These are phyloP conservation scores for Metschnikowia baotianmanensis DNA, from an alignment of 805 yeast genomes.

Conservation along the genomic window DNA sequence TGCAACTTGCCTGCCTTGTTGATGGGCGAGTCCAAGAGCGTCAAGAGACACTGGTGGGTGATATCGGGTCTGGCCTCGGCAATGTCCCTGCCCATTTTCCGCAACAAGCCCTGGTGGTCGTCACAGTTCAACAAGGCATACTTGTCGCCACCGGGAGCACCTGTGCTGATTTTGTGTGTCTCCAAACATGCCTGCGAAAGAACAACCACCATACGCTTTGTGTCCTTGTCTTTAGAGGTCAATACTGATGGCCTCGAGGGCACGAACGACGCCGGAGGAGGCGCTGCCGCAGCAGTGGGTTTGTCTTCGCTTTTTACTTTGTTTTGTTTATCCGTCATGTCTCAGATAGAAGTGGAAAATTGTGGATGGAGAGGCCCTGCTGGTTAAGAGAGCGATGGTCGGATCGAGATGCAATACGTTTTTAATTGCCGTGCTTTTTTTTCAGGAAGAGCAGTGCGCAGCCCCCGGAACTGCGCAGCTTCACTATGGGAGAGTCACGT, in stretches of 20 bases:
- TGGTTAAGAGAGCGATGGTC: neutral
- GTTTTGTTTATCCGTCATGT: slow-evolving; percentile 3
- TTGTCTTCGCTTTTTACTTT: neutral
- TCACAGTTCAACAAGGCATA: slow-evolving; percentile 94
- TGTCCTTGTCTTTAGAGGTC: slow-evolving; percentile 78
- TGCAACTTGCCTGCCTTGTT: slow-evolving; percentile 96
- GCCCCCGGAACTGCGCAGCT: neutral
- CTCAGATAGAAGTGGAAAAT: neutral
- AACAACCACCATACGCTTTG: slow-evolving; percentile 91
- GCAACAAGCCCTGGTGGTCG: slow-evolving; percentile 93
- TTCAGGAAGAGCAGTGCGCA: neutral
- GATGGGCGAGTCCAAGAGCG: slow-evolving; percentile 94
- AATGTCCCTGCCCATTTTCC: slow-evolving; percentile 95
- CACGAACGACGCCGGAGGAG: slow-evolving; percentile 61
- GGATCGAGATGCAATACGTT: slow-evolving; percentile 1
- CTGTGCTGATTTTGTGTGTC: slow-evolving; percentile 83
- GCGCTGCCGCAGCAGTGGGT: slow-evolving; percentile 6
- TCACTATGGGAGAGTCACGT: neutral
- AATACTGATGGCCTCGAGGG: slow-evolving; percentile 85
- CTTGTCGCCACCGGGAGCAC: slow-evolving; percentile 78
- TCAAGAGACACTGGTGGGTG: slow-evolving; percentile 94
- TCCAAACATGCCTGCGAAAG: slow-evolving; percentile 93
- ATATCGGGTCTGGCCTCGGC: slow-evolving; percentile 99
- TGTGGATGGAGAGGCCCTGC: neutral
- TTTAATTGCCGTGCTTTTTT: neutral